Evolutionary conservation across 441 rosid genomes (phyloP), one percentile per base, ranked within the genome.

Genomic region (Codiaeum variegatum): DNA sequence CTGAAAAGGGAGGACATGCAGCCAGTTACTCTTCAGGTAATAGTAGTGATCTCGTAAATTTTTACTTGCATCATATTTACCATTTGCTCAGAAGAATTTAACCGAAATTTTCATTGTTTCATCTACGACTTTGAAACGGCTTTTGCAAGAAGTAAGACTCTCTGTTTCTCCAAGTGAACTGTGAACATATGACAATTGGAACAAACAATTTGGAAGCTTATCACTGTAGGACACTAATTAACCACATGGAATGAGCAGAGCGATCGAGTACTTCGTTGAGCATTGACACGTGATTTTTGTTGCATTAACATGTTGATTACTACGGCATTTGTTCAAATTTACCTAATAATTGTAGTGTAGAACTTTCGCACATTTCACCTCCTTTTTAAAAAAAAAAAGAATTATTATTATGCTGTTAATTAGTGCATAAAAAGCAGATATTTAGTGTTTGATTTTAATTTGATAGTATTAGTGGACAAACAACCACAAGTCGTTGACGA

Each of bases 181-280:
- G 13, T 90, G 93, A 46, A 72, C 81, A 47, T 93, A 88, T 63
- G 96, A 90, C 15, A 89, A 82, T 31, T 91, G 98, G 98, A 95
- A 95, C 90, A 88, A 83, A 76, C 96, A 95, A 85, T 90, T 95
- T 66, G 98, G 92, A 76, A 91, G 95, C 85, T 77, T 91, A 71
- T 81, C 93, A 55, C 87, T 85, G 10, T 60, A 67, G 65, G 77
- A 46, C 47, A 24, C 51, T 26, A 44, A 58, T 52, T 6, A 21
- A 9, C 44, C 2, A 10, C 11, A 40, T 6, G 38, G n/a, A 42
- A 26, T 15, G n/a, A 7, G 21, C 12, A 65, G 3, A n/a, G 21
- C 10, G 19, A 61, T 46, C 3, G 49, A 47, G 18, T 5, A 36
- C 1, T 5, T 4, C n/a, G 6, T 29, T 9, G 59, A 19, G 0